Base-by-base conservation (phyloP, 306 rosid species). In the Notholithocarpus densiflorus region DNA sequence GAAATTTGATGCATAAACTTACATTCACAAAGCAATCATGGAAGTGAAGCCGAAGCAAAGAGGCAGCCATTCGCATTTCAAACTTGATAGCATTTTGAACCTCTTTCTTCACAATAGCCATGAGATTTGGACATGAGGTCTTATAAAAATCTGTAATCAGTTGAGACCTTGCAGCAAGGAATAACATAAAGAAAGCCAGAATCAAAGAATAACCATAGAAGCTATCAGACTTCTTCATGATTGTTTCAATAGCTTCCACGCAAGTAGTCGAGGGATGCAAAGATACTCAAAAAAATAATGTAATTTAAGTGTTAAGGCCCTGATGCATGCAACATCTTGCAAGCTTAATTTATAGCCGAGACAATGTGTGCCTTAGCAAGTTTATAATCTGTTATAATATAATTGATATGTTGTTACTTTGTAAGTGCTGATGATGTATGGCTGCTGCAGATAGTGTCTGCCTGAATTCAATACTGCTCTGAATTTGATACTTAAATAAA, bases 1-100 rank as follows among this genome's bases (percentile, higher is more conserved):
- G 2, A 32, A 15, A 68, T 68, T 8, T 45, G 15, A 23, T 5
- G 48, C 26, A 26, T 53, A 51, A 69, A 79, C 92, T 88, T 69
- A 94, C 98, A 8, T 89, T 91, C 5, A 94, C 97, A 83, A 92
- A 94, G 89, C 98, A 94, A 78, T 94, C 97, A 72, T 94, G 98
- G 79, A 94, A 92, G 79, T 94, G 98, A 72, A 94, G 94, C 13
- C 98, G 97, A 81, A 91, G 79, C 88, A 94, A 84, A 24, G 98
- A 95, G 72, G 89, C 98, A 13, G 88, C 98, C 98, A 92, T 95
- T 76, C 98, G 71, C 88, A 75, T 90, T 76, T 95, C 98, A 52
- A 34, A 78, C 74, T 73, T 82, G 23, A 95, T 17, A 45, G 98
- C 98, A 19, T 71, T 89, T 52, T 20, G 27, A 55, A 92, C 90